Evolutionary conservation across 2,329 filamentous ascomycete species (phyloP), one percentile per base, ranked within the genome.

Genomic region (Cladorrhinum sp.): DNA sequence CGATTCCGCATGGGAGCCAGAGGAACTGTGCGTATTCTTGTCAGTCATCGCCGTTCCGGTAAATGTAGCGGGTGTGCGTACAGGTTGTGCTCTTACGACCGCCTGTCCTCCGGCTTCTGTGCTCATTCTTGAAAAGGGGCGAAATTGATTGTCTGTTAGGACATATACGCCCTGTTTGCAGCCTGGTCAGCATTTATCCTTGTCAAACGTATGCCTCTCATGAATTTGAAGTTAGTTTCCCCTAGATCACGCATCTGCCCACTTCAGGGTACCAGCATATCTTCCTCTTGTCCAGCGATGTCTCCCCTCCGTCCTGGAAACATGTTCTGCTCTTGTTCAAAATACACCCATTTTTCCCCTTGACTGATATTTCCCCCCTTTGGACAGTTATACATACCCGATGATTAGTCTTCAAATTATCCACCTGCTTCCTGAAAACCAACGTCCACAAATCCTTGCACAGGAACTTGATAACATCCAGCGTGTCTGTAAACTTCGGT

Each of bases 391-490:
- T 50, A 58, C 55, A 18, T 78, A 92, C 89, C 69, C 95, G 82
- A 74, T 99, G 95, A 72, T 99, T 99, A 8, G 95, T 99, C 78
- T 99, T 99, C 51, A 99, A 82, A 73, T 99, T 99, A 76, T 99
- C 95, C 71, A 99, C 91, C 75, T 98, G 96, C 77, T 99, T 99
- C 73, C 91, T 85, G 76, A 97, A 99, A 16, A 97, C 85, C 20
- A 98, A 81, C 32, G 87, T 92, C 95, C 95, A 99, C 50, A 99
- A 82, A 74, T 99, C 95, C 79, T 99, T 99, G 84, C 95, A 99
- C 54, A 99, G 81, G 72, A 99, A 98, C 75, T 99, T 99, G 74
- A 99, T 99, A 54, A 93, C 90, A 72, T 98, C 95, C 48, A 99
- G 85, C 3, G 93, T 93, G 69, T 96, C 92, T 63, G 89, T 91